phyloP scores from a whole-genome alignment of 2,329 filamentous ascomycete genomes.

The Periconia macrospinosa region DNA sequence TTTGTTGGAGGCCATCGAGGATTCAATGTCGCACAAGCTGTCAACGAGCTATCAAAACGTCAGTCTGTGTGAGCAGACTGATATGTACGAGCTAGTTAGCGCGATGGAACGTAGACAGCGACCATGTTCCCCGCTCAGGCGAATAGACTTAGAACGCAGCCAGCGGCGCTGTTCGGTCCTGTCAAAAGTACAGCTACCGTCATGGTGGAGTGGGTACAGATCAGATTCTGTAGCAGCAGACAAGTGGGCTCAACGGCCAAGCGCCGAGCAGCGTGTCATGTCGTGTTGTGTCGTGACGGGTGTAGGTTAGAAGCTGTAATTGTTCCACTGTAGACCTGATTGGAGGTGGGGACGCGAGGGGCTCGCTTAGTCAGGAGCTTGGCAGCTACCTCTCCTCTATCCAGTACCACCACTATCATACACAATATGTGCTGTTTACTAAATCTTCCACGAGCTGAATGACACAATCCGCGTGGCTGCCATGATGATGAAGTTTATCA shows the following conservation, averaged over 20 bases:
- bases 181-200: neutral
- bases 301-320: too few relatives aligned
- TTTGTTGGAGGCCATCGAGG: neutral
- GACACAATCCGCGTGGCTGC: neutral
- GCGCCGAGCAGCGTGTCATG: neutral
- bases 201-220: too few relatives aligned
- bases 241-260: neutral
- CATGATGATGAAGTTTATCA: neutral
- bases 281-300: too few relatives aligned
- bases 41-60: conserved; percentile 7
- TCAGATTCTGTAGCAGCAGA: too few relatives aligned
- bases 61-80: neutral
- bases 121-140: conserved; percentile 4
- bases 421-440: neutral
- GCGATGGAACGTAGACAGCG: neutral
- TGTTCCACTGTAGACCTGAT: too few relatives aligned
- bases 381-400: neutral
- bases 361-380: too few relatives aligned
- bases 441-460: neutral
- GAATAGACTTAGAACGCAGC: neutral
- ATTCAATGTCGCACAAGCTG: neutral
- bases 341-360: too few relatives aligned
- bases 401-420: neutral
- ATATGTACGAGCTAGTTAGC: neutral
- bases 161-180: conserved; percentile 3